Conservation (phyloP, 2,329 filamentous ascomycete species). For the Sporothrix dimorphospora region DNA sequence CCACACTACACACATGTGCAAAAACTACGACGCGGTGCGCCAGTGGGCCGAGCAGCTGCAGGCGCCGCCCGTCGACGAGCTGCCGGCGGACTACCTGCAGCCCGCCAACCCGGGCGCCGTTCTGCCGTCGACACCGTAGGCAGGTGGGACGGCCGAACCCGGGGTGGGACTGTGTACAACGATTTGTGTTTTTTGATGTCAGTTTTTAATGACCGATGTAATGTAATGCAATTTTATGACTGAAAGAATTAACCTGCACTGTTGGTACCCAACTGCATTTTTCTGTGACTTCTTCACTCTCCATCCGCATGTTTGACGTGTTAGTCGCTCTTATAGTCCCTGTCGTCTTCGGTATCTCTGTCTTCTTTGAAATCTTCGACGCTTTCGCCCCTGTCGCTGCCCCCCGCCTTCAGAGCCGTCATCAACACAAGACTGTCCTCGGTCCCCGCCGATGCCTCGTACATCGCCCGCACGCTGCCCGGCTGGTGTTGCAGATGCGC, state of each 20-base stretch:
- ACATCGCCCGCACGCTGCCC: too few relatives aligned
- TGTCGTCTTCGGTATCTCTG: too few relatives aligned
- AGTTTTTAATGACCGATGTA: not conserved
- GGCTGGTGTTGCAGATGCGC: too few relatives aligned
- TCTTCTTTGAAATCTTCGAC: too few relatives aligned
- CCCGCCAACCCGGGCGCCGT: not conserved
- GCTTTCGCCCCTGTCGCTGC: too few relatives aligned
- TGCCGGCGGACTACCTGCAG: slow-evolving; percentile 25
- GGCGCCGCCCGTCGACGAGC: slow-evolving; percentile 35
- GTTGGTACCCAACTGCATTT: not conserved
- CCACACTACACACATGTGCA: slow-evolving; percentile 61
- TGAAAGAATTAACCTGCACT: not conserved
- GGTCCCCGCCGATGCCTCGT: too few relatives aligned
- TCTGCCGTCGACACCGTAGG: slow-evolving; percentile 9
- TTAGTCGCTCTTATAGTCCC: too few relatives aligned
- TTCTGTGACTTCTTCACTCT: too few relatives aligned
- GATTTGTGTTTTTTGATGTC: not conserved
- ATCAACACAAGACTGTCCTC: too few relatives aligned
- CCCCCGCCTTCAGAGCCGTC: too few relatives aligned
- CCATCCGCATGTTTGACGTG: too few relatives aligned
- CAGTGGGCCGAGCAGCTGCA: slow-evolving; percentile 59
- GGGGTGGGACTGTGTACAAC: not conserved
- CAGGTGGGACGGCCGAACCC: too few relatives aligned
- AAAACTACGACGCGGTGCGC: slow-evolving; percentile 40
- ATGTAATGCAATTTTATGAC: not conserved